phyloP scores from a whole-genome alignment of 2,329 filamentous ascomycete genomes.

The Fusarium goolgardi region DNA sequence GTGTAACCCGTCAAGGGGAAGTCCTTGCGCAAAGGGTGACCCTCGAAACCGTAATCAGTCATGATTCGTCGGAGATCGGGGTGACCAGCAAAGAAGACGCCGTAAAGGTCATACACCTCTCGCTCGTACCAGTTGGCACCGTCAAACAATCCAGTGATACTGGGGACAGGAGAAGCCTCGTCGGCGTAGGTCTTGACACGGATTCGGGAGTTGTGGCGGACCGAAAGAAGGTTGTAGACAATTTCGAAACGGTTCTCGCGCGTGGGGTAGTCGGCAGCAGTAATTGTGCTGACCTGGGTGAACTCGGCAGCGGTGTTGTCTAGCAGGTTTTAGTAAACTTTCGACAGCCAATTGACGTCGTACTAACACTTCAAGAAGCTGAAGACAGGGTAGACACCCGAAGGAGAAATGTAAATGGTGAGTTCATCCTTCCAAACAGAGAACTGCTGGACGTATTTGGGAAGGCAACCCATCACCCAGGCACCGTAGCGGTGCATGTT shows the following conservation, averaged over 20 bases:
- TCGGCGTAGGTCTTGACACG: slow-evolving; percentile 99
- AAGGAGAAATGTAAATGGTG: slow-evolving; percentile 89
- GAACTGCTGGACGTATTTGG: slow-evolving; percentile 99
- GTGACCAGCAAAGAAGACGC: slow-evolving; percentile 95
- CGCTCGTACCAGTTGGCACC: slow-evolving; percentile 99
- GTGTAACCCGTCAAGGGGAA: slow-evolving; percentile 99
- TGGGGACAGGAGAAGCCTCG: slow-evolving; percentile 92
- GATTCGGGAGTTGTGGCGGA: slow-evolving; percentile 96
- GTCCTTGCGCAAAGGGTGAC: slow-evolving; percentile 96
- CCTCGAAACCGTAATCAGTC: slow-evolving; percentile 99
- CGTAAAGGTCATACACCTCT: slow-evolving; percentile 97
- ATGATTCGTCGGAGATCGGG: slow-evolving; percentile 97
- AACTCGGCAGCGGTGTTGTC: slow-evolving; percentile 98
- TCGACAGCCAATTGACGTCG: slow-evolving; percentile 3
- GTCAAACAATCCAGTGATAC: slow-evolving; percentile 86
- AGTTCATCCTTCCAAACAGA: slow-evolving; percentile 99
- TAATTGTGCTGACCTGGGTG: slow-evolving; percentile 92
- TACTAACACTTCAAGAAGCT: slow-evolving; percentile 84
- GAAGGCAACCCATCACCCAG: slow-evolving; percentile 95
- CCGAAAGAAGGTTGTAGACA: slow-evolving; percentile 95
- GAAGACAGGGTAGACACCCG: slow-evolving; percentile 91
- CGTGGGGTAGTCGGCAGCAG: slow-evolving; percentile 94
- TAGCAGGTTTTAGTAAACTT: slow-evolving; percentile 47
- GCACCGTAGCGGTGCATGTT: slow-evolving; percentile 93
- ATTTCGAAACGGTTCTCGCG: slow-evolving; percentile 96